phyloP scores from a whole-genome alignment of 441 rosid species.

The Theobroma grandiflorum region DNA sequence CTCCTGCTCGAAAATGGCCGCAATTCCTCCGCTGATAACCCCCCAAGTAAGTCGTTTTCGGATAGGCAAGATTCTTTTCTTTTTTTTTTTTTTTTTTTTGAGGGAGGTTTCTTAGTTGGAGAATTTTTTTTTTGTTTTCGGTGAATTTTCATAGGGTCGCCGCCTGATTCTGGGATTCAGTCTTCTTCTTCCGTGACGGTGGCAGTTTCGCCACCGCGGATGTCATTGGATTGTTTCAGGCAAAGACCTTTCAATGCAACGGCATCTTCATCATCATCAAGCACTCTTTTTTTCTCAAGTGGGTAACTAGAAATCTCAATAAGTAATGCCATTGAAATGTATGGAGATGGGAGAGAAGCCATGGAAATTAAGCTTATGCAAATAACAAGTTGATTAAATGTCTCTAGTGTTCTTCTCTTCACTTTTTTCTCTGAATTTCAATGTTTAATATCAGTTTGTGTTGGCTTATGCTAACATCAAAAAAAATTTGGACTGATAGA shows the following conservation, averaged over 20 bases:
- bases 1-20: conserved; percentile 38
- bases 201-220: conserved; percentile 74
- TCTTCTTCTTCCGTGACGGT: conserved; percentile 66
- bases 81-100: not conserved
- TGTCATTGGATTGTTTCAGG: conserved; percentile 78
- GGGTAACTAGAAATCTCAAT: conserved; percentile 39
- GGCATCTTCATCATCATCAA: conserved; percentile 67
- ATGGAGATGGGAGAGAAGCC: conserved; percentile 2
- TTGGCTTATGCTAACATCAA: conserved; percentile 15
- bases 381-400: conserved; percentile 15
- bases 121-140: not conserved
- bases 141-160: conserved; percentile 46
- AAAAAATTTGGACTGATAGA: not conserved
- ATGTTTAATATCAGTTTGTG: conserved; percentile 17
- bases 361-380: not conserved
- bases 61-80: not conserved
- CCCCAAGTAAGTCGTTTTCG: conserved; percentile 44
- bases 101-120: not conserved
- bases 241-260: conserved; percentile 61
- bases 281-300: conserved; percentile 75
- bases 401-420: not conserved
- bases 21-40: conserved; percentile 49
- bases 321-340: not conserved
- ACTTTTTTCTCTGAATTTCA: not conserved
- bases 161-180: conserved; percentile 63